Percentiles rank a stretch among this genome's conserved stretches.
phyloP scores from a whole-genome alignment of 2,329 filamentous ascomycete genomes.

The Fusarium duplospermum region DNA sequence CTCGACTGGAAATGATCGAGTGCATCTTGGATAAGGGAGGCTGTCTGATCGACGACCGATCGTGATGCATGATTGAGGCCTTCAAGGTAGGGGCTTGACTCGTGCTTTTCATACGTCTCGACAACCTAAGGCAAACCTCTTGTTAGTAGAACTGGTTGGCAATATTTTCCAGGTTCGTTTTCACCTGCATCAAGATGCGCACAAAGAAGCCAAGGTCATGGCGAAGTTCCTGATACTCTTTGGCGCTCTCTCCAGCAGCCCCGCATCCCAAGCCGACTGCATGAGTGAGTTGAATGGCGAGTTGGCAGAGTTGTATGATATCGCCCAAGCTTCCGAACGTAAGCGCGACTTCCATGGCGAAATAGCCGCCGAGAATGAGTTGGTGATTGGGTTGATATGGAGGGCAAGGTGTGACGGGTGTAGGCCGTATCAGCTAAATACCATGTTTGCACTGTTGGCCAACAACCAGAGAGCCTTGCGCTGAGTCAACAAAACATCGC shows the following conservation, averaged over 20 bases:
- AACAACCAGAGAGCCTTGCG: background rate
- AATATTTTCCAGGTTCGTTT: too few relatives aligned
- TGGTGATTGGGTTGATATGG: background rate
- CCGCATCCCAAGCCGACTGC: background rate
- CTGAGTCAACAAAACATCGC: background rate
- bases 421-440: background rate
- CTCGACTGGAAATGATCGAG: background rate
- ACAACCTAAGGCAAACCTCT: background rate
- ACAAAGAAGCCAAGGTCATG: background rate
- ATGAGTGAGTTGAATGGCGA: background rate
- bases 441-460: too few relatives aligned
- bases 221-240: background rate
- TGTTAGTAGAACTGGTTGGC: too few relatives aligned
- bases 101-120: background rate
- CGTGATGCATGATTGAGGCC: background rate
- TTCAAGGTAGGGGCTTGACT: background rate
- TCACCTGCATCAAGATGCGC: background rate
- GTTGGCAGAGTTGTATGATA: background rate
- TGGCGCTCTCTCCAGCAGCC: background rate
- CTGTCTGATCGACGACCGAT: background rate
- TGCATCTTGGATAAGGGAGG: background rate
- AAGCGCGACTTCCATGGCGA: background rate
- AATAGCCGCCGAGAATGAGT: accelerated
- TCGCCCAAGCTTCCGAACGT: background rate
- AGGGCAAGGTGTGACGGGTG: background rate